Evolutionary conservation across 2,329 filamentous ascomycete genomes (phyloP).

Genomic region (Calonectria pseudoturangicola): DNA sequence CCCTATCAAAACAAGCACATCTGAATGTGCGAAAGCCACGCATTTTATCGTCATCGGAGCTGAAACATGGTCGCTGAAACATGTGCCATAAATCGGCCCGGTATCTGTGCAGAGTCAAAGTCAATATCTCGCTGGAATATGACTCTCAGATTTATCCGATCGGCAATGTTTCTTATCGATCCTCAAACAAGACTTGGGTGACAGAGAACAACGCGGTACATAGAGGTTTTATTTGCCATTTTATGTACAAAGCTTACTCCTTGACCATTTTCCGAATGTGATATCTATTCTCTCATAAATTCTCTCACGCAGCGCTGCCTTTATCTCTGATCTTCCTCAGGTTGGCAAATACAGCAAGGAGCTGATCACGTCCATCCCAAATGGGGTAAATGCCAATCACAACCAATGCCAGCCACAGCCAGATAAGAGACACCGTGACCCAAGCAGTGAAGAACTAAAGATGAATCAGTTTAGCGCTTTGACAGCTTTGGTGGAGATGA

Average conservation of each 20-base stretch:
- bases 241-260: neutral
- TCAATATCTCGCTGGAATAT: neutral
- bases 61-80: constrained; percentile 14
- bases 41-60: neutral
- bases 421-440: constrained; percentile 36
- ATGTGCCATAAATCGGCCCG: neutral
- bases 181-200: neutral
- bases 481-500: neutral
- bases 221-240: neutral
- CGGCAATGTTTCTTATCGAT: neutral
- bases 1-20: constrained; percentile 1
- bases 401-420: constrained; percentile 38
- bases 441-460: constrained; percentile 40
- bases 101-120: neutral
- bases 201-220: neutral
- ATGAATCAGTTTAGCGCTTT: neutral
- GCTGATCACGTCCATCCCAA: constrained; percentile 36
- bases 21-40: constrained; percentile 5
- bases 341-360: constrained; percentile 9
- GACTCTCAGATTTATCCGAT: neutral
- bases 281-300: neutral
- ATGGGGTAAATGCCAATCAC: constrained; percentile 40
- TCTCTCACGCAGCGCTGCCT: neutral
- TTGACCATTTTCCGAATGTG: neutral
- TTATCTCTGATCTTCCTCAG: neutral